Percentiles rank a stretch among this genome's conserved stretches.
phyloP scores from a whole-genome alignment of 805 yeast genomes.

The Kuraishia piskuri region DNA sequence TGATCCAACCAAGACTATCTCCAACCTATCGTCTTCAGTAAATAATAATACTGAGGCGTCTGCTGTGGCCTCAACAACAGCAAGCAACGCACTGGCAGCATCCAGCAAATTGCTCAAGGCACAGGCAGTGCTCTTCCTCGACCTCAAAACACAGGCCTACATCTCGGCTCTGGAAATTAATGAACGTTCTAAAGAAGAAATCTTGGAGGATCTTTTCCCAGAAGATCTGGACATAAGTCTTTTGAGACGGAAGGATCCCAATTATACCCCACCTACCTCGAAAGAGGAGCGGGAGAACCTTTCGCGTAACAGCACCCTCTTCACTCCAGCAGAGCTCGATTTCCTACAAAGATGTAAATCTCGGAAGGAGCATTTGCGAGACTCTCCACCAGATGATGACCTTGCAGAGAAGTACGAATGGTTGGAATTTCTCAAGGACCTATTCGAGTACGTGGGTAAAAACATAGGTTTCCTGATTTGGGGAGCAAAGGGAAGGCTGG shows the following conservation, averaged over 20 bases:
- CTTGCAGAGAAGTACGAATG: slow-evolving; percentile 75
- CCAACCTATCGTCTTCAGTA: slow-evolving; percentile 8
- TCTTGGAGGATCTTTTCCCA: slow-evolving; percentile 73
- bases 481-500: slow-evolving; percentile 40
- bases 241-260: slow-evolving; percentile 27
- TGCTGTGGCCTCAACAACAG: slow-evolving; percentile 3
- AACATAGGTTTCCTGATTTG: slow-evolving; percentile 65
- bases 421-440: slow-evolving; percentile 72
- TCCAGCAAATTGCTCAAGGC: slow-evolving; percentile 49
- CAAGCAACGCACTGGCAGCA: slow-evolving; percentile 3
- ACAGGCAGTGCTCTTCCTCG: slow-evolving; percentile 73
- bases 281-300: slow-evolving; percentile 14
- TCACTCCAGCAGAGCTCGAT: slow-evolving; percentile 74
- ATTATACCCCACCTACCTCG: slow-evolving; percentile 12
- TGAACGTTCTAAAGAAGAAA: slow-evolving; percentile 53
- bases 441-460: slow-evolving; percentile 70
- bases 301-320: slow-evolving; percentile 20
- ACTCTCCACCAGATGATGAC: slow-evolving; percentile 35
- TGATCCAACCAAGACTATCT: slow-evolving; percentile 32
- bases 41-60: neutral
- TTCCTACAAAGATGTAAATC: slow-evolving; percentile 67
- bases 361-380: slow-evolving; percentile 54
- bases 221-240: slow-evolving; percentile 43
- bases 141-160: slow-evolving; percentile 91
- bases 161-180: slow-evolving; percentile 74